Evolutionary conservation across 1,284 basidiomycete genomes (phyloP).

Genomic region (Agroathelia rolfsii): DNA sequence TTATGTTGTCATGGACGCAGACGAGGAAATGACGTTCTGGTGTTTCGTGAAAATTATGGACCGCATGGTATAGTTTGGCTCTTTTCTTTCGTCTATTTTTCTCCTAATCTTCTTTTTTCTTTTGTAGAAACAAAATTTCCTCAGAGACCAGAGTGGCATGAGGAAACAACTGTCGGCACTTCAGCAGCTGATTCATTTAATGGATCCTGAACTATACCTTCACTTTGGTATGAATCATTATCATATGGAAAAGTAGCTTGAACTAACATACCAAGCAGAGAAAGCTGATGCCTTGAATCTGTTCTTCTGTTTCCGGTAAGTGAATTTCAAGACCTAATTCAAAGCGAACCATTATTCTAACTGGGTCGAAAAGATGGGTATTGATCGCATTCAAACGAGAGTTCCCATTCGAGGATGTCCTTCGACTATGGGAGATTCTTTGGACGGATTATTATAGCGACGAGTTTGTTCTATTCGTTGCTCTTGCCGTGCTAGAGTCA

Average conservation of each 20-base stretch:
- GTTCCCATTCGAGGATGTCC: constrained; percentile 83
- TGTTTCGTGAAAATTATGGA: constrained; percentile 93
- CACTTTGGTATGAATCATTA: constrained; percentile 55
- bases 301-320: constrained; percentile 95
- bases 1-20: constrained; percentile 84
- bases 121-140: constrained; percentile 81
- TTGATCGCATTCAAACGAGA: constrained; percentile 92
- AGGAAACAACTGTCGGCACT: constrained; percentile 84
- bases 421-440: constrained; percentile 91
- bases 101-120: constrained; percentile 11
- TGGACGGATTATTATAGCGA: constrained; percentile 89
- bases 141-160: constrained; percentile 97
- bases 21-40: constrained; percentile 91
- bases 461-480: constrained; percentile 89
- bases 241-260: constrained; percentile 3
- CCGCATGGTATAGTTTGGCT: constrained; percentile 61
- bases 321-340: constrained; percentile 4
- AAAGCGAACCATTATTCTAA: not conserved
- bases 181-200: constrained; percentile 83
- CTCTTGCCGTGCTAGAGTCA: constrained; percentile 86
- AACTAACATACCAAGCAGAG: constrained; percentile 37
- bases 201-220: constrained; percentile 89
- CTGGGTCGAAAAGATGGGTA: too few relatives aligned
- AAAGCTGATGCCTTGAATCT: constrained; percentile 86
- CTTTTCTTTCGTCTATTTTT: constrained; percentile 1